A percentile compares a stretch with the other conserved stretches of the same genome.
phyloP scores from a whole-genome alignment of 73 alveolate genomes.

The Breviolum minutum region DNA sequence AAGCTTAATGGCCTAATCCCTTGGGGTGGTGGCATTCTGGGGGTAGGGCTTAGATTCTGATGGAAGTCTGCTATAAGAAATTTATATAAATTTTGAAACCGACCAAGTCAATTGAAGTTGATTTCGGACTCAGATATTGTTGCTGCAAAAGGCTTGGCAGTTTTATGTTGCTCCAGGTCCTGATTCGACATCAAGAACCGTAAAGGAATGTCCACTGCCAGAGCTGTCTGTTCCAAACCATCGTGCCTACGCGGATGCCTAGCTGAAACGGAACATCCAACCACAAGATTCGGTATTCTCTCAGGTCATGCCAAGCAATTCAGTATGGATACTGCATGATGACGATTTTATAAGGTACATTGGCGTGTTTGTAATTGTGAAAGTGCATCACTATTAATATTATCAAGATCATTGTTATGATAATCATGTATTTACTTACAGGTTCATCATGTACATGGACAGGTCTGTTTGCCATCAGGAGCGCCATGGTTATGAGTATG shows the following conservation, averaged over 20 bases:
- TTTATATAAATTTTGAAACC: background rate
- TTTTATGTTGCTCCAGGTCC: constrained; percentile 10
- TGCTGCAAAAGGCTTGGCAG: no score
- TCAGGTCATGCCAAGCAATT: no score
- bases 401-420: no score
- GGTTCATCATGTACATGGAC: no score
- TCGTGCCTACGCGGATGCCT: constrained; percentile 72
- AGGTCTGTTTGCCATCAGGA: background rate
- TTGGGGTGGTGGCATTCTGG: background rate
- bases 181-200: constrained; percentile 66
- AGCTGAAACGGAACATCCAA: background rate
- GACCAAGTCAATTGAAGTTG: background rate
- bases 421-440: no score
- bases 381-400: background rate
- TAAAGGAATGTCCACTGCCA: constrained; percentile 45
- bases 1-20: background rate
- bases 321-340: background rate
- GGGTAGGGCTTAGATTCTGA: background rate
- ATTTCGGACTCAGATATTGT: background rate
- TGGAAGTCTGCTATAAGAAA: no score
- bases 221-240: constrained; percentile 76
- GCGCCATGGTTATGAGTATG: constrained; percentile 55
- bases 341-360: no score
- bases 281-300: background rate
- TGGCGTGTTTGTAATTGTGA: no score